Percentiles rank a stretch among this genome's conserved stretches.
phyloP scores from a whole-genome alignment of 805 yeast genomes.

The Cyberlindnera bimundalis region DNA sequence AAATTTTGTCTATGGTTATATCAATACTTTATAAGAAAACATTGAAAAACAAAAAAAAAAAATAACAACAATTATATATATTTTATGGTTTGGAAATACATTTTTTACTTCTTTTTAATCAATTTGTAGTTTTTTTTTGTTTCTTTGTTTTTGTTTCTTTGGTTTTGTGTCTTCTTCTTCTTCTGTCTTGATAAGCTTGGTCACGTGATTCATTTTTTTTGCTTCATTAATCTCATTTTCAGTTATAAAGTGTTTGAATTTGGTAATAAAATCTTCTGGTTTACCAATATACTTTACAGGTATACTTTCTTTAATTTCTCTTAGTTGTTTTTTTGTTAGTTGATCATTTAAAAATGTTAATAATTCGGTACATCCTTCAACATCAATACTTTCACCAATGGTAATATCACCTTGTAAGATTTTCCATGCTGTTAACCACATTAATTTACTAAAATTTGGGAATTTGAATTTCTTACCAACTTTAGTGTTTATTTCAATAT shows the following conservation, averaged over 20 bases:
- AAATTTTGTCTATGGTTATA: not conserved
- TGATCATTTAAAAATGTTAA: conserved; percentile 8
- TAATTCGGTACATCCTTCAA: conserved; percentile 5
- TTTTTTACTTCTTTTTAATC: conserved; percentile 1
- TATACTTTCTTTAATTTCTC: conserved; percentile 6
- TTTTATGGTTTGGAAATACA: not conserved
- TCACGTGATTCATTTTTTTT: not conserved
- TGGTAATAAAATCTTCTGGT: conserved; percentile 6
- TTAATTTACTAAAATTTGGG: conserved; percentile 67
- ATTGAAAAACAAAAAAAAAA: conserved; percentile 5
- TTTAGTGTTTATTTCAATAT: conserved; percentile 61
- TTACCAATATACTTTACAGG: conserved; percentile 16
- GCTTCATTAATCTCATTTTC: no score
- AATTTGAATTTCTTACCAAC: conserved; percentile 77
- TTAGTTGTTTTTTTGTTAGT: conserved; percentile 2
- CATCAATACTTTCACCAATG: conserved; percentile 11
- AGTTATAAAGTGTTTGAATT: conserved; percentile 8
- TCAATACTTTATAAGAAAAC: not conserved
- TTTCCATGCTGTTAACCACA: conserved; percentile 57
- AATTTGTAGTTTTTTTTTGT: no score
- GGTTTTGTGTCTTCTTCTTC: not conserved
- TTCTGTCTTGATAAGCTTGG: not conserved
- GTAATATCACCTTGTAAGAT: conserved; percentile 9
- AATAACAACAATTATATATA: not conserved
- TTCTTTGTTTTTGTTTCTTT: not conserved